Base-by-base conservation (phyloP, 1,139 yeast genomes). In the Williopsis jadinii region DNA sequence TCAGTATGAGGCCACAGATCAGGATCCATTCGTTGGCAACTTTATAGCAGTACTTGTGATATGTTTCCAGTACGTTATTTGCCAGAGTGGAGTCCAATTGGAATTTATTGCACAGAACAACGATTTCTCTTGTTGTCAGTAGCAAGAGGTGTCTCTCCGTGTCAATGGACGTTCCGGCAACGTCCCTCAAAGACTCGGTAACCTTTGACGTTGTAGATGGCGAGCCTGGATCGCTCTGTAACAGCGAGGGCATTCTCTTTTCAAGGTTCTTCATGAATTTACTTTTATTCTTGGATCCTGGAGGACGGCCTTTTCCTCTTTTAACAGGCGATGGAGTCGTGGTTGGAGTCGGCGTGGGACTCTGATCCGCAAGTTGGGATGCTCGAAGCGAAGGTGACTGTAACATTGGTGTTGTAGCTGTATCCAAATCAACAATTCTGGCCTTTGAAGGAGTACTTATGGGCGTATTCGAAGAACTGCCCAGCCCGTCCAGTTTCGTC, bases 1-100 rank as follows among this genome's bases (percentile, higher is more conserved):
- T 73, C 34, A 80, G 68, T 1, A 81, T 67, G 47, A 82, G 58
- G 0, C 88, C 90, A 56, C 85, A 79, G 1, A 82, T 75, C 28
- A 82, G 58, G 12, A 79, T 75, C 86, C 88, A 82, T 35, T 80
- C 82, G 43, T 73, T 77, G 38, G 73, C 73, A 40, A 80, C 71
- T 49, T 76, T 75, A 38, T 71, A 70, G 34, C 72, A 68, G 49
- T 77, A 77, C 3, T 66, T 60, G 32, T 68, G 61, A 49, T 73
- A 81, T 0, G 80, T 71, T 32, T 69, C 70, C 11, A 80, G 49
- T 45, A 83, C 66, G 34, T 65, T 60, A 28, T 67, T 65, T 0
- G 86, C 75, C 6, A 74, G 63, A 1, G 68, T 66, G 11, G 70
- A 64, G 1, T 86, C 85, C 28, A 82, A 66, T 55, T 75, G 76